These are phyloP conservation scores for Kalanchoe fedtschenkoi DNA, from an alignment of 164 flowering plant species.

Conservation along the genomic window DNA sequence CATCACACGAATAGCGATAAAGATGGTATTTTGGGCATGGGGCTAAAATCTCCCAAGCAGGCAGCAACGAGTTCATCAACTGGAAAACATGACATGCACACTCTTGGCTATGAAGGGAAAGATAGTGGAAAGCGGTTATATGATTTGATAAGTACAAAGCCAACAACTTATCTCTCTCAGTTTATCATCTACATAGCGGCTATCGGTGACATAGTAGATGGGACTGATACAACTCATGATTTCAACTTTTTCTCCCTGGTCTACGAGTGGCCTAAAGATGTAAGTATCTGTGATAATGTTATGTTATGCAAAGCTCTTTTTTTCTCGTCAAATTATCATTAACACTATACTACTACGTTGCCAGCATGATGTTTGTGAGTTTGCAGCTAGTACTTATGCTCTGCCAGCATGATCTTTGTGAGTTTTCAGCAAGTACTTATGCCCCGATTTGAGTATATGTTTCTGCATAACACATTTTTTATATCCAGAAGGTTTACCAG, in stretches of 20 bases:
- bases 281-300: constrained; percentile 18
- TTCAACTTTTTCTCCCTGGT: constrained; percentile 94
- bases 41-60: constrained; percentile 46
- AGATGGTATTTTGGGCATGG: constrained; percentile 83
- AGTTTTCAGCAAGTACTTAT: too few species aligned
- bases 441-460: too few species aligned
- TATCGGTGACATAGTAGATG: constrained; percentile 97
- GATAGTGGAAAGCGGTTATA: constrained; percentile 66
- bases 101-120: constrained; percentile 48
- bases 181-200: constrained; percentile 94
- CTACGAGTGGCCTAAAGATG: constrained; percentile 99
- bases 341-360: not conserved
- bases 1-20: constrained; percentile 29
- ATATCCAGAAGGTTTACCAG: not conserved
- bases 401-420: too few species aligned
- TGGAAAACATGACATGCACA: constrained; percentile 34
- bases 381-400: not conserved
- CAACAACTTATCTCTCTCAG: constrained; percentile 82
- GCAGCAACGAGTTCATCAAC: constrained; percentile 22
- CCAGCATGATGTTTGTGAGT: not conserved
- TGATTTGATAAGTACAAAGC: constrained; percentile 66
- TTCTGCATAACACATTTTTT: too few species aligned
- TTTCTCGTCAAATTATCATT: not conserved
- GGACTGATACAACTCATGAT: constrained; percentile 97
- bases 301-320: not conserved